phyloP scores from a whole-genome alignment of 2,329 filamentous ascomycete genomes.

The Aspergillus costaricaensis region DNA sequence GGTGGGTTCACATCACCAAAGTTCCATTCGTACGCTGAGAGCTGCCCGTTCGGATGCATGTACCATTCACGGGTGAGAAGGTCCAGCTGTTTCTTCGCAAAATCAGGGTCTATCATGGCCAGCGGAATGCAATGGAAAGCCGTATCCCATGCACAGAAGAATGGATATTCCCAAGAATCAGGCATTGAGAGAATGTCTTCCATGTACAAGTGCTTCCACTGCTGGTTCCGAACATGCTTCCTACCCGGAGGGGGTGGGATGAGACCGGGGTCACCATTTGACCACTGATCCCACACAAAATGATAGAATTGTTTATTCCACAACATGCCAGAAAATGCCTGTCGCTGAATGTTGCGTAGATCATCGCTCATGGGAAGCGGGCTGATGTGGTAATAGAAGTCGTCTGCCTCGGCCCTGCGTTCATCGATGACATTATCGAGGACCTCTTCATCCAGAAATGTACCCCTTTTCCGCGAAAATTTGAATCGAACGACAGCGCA shows the following conservation, averaged over 20 bases:
- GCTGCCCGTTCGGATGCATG: conserved; percentile 94
- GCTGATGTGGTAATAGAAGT: conserved; percentile 93
- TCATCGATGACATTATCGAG: conserved; percentile 90
- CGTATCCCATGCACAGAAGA: conserved; percentile 96
- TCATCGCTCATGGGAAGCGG: conserved; percentile 93
- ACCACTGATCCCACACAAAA: conserved; percentile 98
- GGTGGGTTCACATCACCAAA: conserved; percentile 97
- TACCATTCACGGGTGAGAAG: conserved; percentile 97
- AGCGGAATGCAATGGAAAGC: conserved; percentile 96
- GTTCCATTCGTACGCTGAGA: conserved; percentile 95
- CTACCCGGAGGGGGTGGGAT: conserved; percentile 80
- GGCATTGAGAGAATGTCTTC: conserved; percentile 98
- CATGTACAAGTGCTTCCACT: conserved; percentile 94
- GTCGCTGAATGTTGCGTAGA: conserved; percentile 89
- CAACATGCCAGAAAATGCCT: conserved; percentile 95
- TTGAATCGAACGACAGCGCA: conserved; percentile 95
- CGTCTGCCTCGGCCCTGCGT: conserved; percentile 85
- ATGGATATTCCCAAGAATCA: conserved; percentile 97
- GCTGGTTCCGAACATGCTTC: conserved; percentile 78
- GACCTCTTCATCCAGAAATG: conserved; percentile 85
- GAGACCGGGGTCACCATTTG: conserved; percentile 86
- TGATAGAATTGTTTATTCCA: conserved; percentile 98
- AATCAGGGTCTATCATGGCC: conserved; percentile 96
- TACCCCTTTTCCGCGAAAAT: conserved; percentile 72
- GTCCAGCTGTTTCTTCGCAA: conserved; percentile 97